Conservation (phyloP, 768 basidiomycete species). For the Serendipita indica region DNA sequence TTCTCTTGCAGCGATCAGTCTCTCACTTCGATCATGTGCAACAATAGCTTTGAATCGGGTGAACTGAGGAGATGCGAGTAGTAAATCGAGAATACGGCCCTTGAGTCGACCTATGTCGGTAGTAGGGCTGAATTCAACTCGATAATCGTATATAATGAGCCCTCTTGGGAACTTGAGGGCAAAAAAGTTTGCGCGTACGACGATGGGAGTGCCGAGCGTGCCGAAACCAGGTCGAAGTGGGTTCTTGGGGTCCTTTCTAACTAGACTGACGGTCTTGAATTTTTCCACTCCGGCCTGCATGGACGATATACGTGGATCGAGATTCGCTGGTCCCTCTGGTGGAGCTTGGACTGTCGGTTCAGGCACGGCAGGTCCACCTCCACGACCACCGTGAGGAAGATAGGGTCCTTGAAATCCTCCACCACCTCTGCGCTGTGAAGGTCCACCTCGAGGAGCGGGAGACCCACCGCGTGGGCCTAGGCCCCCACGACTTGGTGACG, state of each 20-base stretch:
- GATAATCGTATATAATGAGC: conserved; percentile 40
- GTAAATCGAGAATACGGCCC: conserved; percentile 37
- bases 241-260: conserved; percentile 22
- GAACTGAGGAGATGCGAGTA: conserved; percentile 31
- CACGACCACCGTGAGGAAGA: conserved; percentile 25
- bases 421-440: conserved; percentile 14
- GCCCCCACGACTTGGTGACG: neutral
- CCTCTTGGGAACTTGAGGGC: conserved; percentile 30
- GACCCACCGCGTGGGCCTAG: neutral
- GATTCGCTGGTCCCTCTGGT: conserved; percentile 30
- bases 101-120: conserved; percentile 29
- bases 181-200: conserved; percentile 50
- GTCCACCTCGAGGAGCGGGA: neutral
- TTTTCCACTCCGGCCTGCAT: conserved; percentile 13
- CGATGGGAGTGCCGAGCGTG: conserved; percentile 32
- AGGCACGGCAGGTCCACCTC: conserved; percentile 30
- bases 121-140: conserved; percentile 33
- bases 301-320: conserved; percentile 27
- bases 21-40: conserved; percentile 37
- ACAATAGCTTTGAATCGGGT: conserved; percentile 28
- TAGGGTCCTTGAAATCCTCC: conserved; percentile 20
- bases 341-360: conserved; percentile 30
- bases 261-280: neutral
- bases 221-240: conserved; percentile 47
- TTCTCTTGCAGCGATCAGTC: conserved; percentile 29